phyloP scores from a whole-genome alignment of 805 yeast species.

The Kuraishia floccosa region DNA sequence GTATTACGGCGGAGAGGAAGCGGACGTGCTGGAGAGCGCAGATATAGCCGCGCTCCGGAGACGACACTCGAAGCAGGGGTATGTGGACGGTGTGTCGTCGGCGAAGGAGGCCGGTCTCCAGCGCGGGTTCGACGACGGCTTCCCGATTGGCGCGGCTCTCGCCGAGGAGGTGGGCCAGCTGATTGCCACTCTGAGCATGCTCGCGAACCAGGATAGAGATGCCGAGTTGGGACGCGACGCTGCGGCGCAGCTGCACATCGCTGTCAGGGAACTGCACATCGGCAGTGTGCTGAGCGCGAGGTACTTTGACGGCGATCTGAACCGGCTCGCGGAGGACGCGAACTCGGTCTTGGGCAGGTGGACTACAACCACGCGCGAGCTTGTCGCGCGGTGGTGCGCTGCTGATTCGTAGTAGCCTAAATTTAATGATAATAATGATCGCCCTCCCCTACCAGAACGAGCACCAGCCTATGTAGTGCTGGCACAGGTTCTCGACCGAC shows the following conservation, averaged over 20 bases:
- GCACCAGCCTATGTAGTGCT: conserved; percentile 98
- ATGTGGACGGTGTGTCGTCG: conserved; percentile 63
- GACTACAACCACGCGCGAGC: no score
- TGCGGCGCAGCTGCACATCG: conserved; percentile 15
- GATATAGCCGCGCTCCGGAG: conserved; percentile 32
- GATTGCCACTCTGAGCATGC: conserved; percentile 30
- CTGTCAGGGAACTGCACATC: conserved; percentile 44
- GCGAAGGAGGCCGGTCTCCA: conserved; percentile 67
- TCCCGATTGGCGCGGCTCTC: conserved; percentile 59
- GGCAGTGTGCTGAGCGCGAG: conserved; percentile 40
- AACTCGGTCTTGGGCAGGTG: no score
- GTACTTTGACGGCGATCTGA: conserved; percentile 41
- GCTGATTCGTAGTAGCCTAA: no score
- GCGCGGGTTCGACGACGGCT: conserved; percentile 72
- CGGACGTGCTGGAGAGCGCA: no score
- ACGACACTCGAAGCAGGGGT: conserved; percentile 70
- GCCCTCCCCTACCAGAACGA: conserved; percentile 99
- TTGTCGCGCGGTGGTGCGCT: no score
- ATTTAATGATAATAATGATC: no score
- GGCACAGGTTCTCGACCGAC: conserved; percentile 89
- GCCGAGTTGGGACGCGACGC: conserved; percentile 1
- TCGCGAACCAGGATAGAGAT: conserved; percentile 4
- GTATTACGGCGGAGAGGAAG: no score
- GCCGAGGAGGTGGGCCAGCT: conserved; percentile 60
- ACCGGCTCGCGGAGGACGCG: no score